These are phyloP conservation scores for Curvularia sp. DNA, from an alignment of 2,329 filamentous ascomycete species.

Conservation along the genomic window DNA sequence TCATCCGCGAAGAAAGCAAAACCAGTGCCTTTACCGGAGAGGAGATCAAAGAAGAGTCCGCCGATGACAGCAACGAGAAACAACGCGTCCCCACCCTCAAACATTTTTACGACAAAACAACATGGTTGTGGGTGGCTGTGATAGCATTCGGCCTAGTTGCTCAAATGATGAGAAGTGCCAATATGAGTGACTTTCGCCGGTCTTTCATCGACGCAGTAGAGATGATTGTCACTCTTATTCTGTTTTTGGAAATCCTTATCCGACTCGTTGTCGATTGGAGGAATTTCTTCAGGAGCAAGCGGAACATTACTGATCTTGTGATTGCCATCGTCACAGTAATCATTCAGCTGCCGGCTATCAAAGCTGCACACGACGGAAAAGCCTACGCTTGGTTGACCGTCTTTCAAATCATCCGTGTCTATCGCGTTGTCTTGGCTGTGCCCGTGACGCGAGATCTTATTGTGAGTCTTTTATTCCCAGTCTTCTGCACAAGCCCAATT, in stretches of 20 bases:
- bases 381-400: constrained; percentile 87
- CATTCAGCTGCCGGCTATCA: constrained; percentile 85
- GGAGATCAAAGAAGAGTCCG: constrained; percentile 57
- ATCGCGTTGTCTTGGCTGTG: constrained; percentile 88
- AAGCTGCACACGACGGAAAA: constrained; percentile 64
- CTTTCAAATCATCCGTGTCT: constrained; percentile 91
- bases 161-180: constrained; percentile 77
- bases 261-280: constrained; percentile 83
- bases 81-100: constrained; percentile 64
- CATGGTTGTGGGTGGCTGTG: constrained; percentile 77
- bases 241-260: constrained; percentile 82
- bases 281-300: constrained; percentile 74
- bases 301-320: constrained; percentile 80
- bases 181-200: constrained; percentile 69
- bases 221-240: constrained; percentile 75
- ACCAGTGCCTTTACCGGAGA: constrained; percentile 89
- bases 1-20: constrained; percentile 95
- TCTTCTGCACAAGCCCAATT: constrained; percentile 16
- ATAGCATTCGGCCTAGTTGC: constrained; percentile 82
- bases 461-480: constrained; percentile 48
- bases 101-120: constrained; percentile 74
- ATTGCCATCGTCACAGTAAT: constrained; percentile 82
- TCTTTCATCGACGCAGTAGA: constrained; percentile 75
- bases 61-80: constrained; percentile 48
- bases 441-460: constrained; percentile 88